Base-by-base conservation (phyloP, 2,329 filamentous ascomycete species). In the Parasarocladium wereldwijsianum region DNA sequence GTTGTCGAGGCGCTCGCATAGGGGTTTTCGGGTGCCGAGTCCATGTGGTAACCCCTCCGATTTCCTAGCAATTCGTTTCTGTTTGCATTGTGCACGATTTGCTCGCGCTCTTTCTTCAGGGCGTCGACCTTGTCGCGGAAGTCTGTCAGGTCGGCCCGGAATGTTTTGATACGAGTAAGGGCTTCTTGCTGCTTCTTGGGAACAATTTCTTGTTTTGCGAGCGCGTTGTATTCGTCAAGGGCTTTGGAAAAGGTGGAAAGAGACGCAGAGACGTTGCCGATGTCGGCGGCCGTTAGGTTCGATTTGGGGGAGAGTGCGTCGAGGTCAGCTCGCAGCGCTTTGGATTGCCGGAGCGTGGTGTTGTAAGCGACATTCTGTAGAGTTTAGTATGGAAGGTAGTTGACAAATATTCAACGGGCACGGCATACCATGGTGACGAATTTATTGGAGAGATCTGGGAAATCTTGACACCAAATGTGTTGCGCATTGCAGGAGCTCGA, bases 181-280 rank as follows among this genome's bases (percentile, higher is more conserved):
- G 87, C 90, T 48, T 96, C 93, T 36, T 90, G 78, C 43, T 93
- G 82, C 57, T 96, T 98, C 35, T 82, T 78, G 4, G 80, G 70
- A 33, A 93, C 86, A 18, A 93, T 72, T 54, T 98, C 90, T 44
- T 87, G 81, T 40, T 82, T 81, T 1, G 86, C 79, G 17, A 93
- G 72, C 32, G 70, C 68, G 45, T 79, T 73, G 62, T 98, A 98
- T 49, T 94, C 86, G 57, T 94, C 86, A 39, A 98, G 67, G 1
- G 84, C 93, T 36, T 90, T 83, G 26, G 80, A 72, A 52, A 98
- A 85, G 35, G 85, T 57, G 24, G 80, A 75, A 17, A 92, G 60
- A 10, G 81, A 81, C 13, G 75, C 77, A n/a, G 78, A 77, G 39
- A 84, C 71, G 53, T 84, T 79, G 47, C 78, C 77, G 53, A 64